Evolutionary conservation across 75 land plant species (phyloP).

Genomic region (Pseudotsuga menziesii): DNA sequence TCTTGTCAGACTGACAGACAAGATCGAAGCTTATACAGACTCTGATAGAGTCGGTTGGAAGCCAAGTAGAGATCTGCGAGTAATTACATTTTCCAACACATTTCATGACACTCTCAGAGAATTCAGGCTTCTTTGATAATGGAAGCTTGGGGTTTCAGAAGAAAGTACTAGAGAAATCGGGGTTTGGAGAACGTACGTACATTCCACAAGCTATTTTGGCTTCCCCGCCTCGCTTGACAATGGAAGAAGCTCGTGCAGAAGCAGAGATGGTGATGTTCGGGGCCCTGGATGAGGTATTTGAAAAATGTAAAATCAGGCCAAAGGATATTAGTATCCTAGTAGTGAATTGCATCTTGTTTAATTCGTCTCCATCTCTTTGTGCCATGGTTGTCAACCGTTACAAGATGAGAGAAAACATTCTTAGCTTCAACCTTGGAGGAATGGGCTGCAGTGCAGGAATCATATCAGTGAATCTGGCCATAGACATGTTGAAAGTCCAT

Average conservation of each 20-base stretch:
- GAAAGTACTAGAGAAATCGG: conserved; percentile 39
- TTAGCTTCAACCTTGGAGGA: conserved; percentile 64
- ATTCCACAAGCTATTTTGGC: conserved; percentile 31
- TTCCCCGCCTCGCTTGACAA: conserved; percentile 18
- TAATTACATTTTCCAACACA: too few species aligned
- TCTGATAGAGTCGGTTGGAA: too few species aligned
- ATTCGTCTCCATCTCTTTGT: conserved; percentile 59
- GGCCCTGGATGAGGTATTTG: conserved; percentile 48
- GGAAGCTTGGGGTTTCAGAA: conserved; percentile 36
- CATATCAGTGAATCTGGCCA: conserved; percentile 56
- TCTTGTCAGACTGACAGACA: too few species aligned
- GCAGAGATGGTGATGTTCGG: conserved; percentile 58
- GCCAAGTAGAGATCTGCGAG: too few species aligned
- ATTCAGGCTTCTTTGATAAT: conserved; percentile 45
- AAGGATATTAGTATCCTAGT: conserved; percentile 60
- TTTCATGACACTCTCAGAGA: conserved; percentile 38
- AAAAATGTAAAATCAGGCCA: conserved; percentile 29
- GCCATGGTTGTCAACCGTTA: conserved; percentile 71
- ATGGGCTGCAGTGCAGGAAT: conserved; percentile 75
- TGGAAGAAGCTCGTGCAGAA: conserved; percentile 55
- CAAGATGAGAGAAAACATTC: conserved; percentile 40
- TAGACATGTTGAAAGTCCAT: conserved; percentile 39
- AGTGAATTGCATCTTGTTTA: conserved; percentile 60
- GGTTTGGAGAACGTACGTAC: conserved; percentile 61
- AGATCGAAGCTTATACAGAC: too few species aligned